Conservation (phyloP, 257 asterid genomes). For the Solanum sitiens region DNA sequence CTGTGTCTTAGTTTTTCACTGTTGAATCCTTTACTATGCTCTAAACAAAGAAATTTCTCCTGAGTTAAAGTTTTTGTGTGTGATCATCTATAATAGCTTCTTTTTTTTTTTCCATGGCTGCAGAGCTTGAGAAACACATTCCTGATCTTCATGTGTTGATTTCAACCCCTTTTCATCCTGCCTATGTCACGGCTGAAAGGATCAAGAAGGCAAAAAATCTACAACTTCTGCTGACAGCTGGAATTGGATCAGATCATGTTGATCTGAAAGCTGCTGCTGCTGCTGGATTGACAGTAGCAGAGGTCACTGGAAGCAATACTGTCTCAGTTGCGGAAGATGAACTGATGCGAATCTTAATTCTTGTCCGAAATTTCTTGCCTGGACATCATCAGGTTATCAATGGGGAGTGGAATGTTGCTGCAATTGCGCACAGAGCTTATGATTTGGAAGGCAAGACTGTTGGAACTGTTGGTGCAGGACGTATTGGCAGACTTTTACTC, state of each 20-base stretch:
- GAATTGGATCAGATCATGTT: slow-evolving; percentile 92
- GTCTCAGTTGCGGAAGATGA: slow-evolving; percentile 99
- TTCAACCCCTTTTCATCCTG: slow-evolving; percentile 96
- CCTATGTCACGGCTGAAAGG: slow-evolving; percentile 93
- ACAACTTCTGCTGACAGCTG: slow-evolving; percentile 88
- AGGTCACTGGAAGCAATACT: slow-evolving; percentile 90
- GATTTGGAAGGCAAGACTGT: slow-evolving; percentile 99
- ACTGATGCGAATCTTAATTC: slow-evolving; percentile 94
- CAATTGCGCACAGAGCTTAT: slow-evolving; percentile 76
- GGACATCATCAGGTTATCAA: slow-evolving; percentile 78
- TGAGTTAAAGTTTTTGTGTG: neutral
- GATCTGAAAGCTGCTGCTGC: slow-evolving; percentile 97
- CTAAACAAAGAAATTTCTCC: neutral
- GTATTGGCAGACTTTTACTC: slow-evolving; percentile 73
- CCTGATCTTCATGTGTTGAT: slow-evolving; percentile 91
- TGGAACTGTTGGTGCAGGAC: slow-evolving; percentile 98
- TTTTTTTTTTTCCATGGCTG: neutral
- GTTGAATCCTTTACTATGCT: neutral
- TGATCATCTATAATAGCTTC: neutral
- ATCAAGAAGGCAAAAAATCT: slow-evolving; percentile 85
- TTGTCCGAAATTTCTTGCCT: slow-evolving; percentile 79
- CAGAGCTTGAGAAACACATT: slow-evolving; percentile 95
- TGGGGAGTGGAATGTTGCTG: slow-evolving; percentile 96
- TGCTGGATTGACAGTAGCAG: slow-evolving; percentile 94
- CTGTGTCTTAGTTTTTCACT: neutral